Base-by-base conservation (phyloP, 352 stramenopile species). In the Phytopythium oedochilum region DNA sequence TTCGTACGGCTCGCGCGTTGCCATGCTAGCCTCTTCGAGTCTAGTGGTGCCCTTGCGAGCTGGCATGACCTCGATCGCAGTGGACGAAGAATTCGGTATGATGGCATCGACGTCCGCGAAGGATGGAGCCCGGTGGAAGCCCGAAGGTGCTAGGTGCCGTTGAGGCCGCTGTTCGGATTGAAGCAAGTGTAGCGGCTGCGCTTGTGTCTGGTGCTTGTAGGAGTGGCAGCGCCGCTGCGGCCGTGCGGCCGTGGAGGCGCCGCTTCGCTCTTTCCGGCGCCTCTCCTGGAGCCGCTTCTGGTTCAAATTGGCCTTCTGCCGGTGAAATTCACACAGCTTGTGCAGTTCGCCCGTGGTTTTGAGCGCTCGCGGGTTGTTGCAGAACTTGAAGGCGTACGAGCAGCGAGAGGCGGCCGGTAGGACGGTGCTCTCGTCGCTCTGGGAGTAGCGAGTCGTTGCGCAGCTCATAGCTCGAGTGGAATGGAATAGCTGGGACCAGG, bases 281-380 rank as follows among this genome's bases (percentile, higher is more conserved):
- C 54, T 61, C 44, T 64, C 53, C 48, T 72, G 55, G n/a, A 71
- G 62, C 35, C 66, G 58, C 29, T 71, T 63, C 57, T 80, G 70
- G 44, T 77, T 71, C 18, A 61, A 47, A 43, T 80, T 80, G 26
- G 70, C 70, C 38, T 75, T 69, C 31, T 62, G 46, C 1, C 70
- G 70, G 45, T 80, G 70, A 32, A 64, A 51, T 22, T 80, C 64
- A 42, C 70, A 80, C 25, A 74, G 60, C 22, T 66, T 67, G 57
- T 80, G 70, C 15, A 74, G 43, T 14, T 64, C 61, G 0, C 70
- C 70, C 0, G 62, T 73, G 42, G 64, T 60, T 48, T 76, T 76
- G 12, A 67, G 43, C 6, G 62, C 60, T 31, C 70, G 70, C 2
- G 60, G 44, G 36, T 75, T 62, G 46, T 56, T 60, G 54, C 70